A percentile compares a stretch with the other conserved stretches of the same genome.
These are phyloP conservation scores for Microbotryum violaceum DNA, from an alignment of 1,284 basidiomycete genomes.

Conservation along the genomic window DNA sequence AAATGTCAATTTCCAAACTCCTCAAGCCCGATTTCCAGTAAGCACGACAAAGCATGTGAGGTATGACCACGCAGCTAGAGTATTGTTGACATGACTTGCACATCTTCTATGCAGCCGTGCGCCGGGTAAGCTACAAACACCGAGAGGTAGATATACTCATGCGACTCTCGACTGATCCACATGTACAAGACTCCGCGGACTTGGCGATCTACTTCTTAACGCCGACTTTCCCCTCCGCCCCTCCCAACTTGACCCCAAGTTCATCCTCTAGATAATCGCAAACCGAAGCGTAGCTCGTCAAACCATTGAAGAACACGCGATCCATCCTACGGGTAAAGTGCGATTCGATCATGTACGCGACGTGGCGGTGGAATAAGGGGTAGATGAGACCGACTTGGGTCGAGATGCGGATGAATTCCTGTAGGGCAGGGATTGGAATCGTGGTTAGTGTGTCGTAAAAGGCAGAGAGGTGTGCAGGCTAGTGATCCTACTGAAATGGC, in stretches of 20 bases:
- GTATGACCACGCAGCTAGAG: too few relatives aligned
- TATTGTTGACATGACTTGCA: too few relatives aligned
- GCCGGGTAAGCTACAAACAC: too few relatives aligned
- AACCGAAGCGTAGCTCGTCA: constrained; percentile 46
- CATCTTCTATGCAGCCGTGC: too few relatives aligned
- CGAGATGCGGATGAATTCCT: constrained; percentile 47
- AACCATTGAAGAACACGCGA: constrained; percentile 48
- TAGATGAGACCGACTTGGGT: constrained; percentile 49
- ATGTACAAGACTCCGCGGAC: too few relatives aligned
- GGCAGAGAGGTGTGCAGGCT: neutral
- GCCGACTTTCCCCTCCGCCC: neutral
- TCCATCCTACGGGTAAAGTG: constrained; percentile 45
- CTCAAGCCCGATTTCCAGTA: too few relatives aligned
- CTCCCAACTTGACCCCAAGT: neutral
- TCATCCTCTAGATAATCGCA: constrained; percentile 46
- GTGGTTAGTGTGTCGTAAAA: neutral
- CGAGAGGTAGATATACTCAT: too few relatives aligned
- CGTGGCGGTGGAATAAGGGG: constrained; percentile 48
- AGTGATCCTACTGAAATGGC: constrained; percentile 43
- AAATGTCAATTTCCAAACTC: too few relatives aligned
- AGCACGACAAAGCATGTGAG: too few relatives aligned
- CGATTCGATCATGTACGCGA: constrained; percentile 53
- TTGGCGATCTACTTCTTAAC: neutral
- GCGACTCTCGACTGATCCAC: too few relatives aligned
- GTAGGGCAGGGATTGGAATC: neutral